phyloP scores from a whole-genome alignment of 129 eudicot genomes.

The Kitagawia praeruptora region DNA sequence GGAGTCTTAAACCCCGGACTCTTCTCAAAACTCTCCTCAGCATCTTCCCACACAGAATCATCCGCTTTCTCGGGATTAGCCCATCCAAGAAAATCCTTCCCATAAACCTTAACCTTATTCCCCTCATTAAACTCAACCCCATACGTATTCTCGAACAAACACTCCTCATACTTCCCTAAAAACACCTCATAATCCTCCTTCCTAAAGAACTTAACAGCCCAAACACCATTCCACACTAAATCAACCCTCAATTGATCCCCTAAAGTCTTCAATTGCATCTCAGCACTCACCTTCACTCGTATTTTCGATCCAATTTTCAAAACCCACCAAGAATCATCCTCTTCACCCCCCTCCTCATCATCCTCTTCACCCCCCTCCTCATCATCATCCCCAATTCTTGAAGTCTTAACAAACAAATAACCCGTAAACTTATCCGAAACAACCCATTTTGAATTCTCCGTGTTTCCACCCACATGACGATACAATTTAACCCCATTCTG shows the following conservation, averaged over 20 bases:
- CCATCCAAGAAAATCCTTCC: conserved; percentile 89
- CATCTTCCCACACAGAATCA: conserved; percentile 97
- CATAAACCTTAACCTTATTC: conserved; percentile 73
- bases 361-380: conserved; percentile 28
- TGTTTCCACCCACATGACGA: conserved; percentile 43
- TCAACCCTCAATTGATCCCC: conserved; percentile 60
- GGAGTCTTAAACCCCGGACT: conserved; percentile 48
- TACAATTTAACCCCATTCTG: conserved; percentile 55
- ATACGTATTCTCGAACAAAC: conserved; percentile 81
- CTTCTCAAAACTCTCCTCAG: conserved; percentile 42
- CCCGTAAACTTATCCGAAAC: conserved; percentile 33
- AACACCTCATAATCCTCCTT: conserved; percentile 48
- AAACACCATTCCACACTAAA: conserved; percentile 69
- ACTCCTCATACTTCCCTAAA: conserved; percentile 46
- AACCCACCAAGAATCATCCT: conserved; percentile 51
- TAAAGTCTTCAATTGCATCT: conserved; percentile 61
- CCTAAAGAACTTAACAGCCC: conserved; percentile 54
- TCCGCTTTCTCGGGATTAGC: conserved; percentile 82
- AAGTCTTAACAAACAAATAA: conserved; percentile 40
- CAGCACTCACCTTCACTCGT: conserved; percentile 40
- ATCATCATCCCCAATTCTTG: background rate
- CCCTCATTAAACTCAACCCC: conserved; percentile 50
- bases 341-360: conserved; percentile 24
- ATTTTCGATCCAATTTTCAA: conserved; percentile 66
- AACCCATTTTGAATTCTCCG: conserved; percentile 56